Evolutionary conservation across 228 moss, liverwort and hornwort species (phyloP), one percentile per base, ranked within the genome.

Genomic region (Sphagnum fallax): DNA sequence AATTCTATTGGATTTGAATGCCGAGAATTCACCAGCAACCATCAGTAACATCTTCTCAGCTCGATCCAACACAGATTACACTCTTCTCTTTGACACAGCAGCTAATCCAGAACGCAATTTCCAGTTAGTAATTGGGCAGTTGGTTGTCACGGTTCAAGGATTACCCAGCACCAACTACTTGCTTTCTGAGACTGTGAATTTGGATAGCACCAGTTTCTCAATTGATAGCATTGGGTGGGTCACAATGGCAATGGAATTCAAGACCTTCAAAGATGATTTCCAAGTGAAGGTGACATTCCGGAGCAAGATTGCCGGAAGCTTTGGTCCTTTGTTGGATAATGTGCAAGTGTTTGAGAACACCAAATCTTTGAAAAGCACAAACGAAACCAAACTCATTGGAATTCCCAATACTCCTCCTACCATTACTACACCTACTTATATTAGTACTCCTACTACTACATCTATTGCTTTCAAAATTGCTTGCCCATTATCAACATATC

Each of bases 311-410:
- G 6, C 16, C 0, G 81, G 75, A 3, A 80, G 72, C 9, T 68
- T 65, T 4, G 95, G 95, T 6, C 87, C 95, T 0, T 71, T 95
- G 1, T 50, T 95, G 14, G 95, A 95, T 16, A 95, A 95, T 32
- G 77, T 92, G 0, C 63, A 6, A 0, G 71, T 80, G 5, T 95
- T 83, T 5, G 80, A 81, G 67, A 60, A 78, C 1, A 16, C 75
- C 55, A 81, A 74, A 60, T 67, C 60, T 49, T 70, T 87, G 6
- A 55, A 55, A 55, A 55, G 55, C 12, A 55, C 12, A 2, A 55
- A 55, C 12, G 55, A 55, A 12, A 55, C 32, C 32, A 32, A 32
- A 32, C 32, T 32, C 32, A 2, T 2, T 2, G 32, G 32, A 32
- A 32, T 32, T 32, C 32, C 32, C 32, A 32, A 32, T 32, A 32